These are phyloP conservation scores for Pyrenopolyporus hunteri DNA, from an alignment of 495 filamentous ascomycete genomes.

Conservation along the genomic window DNA sequence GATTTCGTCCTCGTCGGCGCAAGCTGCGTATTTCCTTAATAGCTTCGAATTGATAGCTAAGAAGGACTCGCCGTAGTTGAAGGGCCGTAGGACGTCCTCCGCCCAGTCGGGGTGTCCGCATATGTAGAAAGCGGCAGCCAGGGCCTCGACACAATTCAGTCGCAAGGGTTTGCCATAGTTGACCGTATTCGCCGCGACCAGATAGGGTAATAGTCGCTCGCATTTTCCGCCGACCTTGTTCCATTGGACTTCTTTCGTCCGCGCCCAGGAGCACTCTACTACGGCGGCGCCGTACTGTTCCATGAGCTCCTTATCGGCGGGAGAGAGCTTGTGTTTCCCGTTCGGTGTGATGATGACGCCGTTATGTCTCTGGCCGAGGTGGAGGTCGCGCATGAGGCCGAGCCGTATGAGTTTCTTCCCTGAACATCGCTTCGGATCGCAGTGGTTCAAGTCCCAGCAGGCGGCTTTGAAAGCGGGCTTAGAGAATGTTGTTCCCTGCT, in stretches of 20 bases:
- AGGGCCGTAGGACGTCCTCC: slow-evolving; percentile 76
- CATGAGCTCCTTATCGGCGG: slow-evolving; percentile 78
- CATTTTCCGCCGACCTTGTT: slow-evolving; percentile 91
- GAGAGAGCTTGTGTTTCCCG: slow-evolving; percentile 81
- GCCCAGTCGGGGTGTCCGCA: slow-evolving; percentile 94
- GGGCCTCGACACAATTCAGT: slow-evolving; percentile 92
- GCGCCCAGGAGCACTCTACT: slow-evolving; percentile 96
- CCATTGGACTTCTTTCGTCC: slow-evolving; percentile 90
- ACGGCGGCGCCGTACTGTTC: slow-evolving; percentile 92
- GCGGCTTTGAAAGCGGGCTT: slow-evolving; percentile 84
- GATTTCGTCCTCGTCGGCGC: slow-evolving; percentile 82
- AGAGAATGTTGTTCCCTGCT: slow-evolving; percentile 44
- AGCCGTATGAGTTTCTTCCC: slow-evolving; percentile 91
- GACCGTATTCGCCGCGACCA: slow-evolving; percentile 94
- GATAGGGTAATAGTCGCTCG: slow-evolving; percentile 90
- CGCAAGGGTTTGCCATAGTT: slow-evolving; percentile 97
- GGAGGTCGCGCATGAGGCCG: slow-evolving; percentile 90
- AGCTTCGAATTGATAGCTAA: slow-evolving; percentile 84
- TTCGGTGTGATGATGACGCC: slow-evolving; percentile 95
- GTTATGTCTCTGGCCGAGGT: slow-evolving; percentile 85
- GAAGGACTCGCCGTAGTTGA: slow-evolving; percentile 87
- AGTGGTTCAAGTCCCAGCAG: slow-evolving; percentile 97
- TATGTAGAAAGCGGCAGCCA: slow-evolving; percentile 90
- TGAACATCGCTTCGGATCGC: slow-evolving; percentile 95
- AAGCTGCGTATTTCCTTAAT: slow-evolving; percentile 83